phyloP scores from a whole-genome alignment of 768 basidiomycete genomes.

The Xerocomellus amylosporus region DNA sequence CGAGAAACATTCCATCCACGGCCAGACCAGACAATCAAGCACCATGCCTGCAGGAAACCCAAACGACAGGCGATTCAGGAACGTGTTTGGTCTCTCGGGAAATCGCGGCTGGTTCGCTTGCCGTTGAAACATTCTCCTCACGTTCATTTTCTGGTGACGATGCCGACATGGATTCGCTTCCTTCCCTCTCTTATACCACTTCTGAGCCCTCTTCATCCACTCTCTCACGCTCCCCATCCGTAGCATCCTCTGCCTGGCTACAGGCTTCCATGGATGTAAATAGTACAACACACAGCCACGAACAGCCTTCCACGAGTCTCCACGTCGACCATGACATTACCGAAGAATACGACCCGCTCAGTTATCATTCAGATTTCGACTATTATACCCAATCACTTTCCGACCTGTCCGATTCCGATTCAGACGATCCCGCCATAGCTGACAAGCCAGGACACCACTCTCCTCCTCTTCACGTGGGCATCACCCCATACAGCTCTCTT shows the following conservation, averaged over 20 bases:
- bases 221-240: constrained; percentile 44
- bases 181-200: constrained; percentile 32
- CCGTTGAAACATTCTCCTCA: constrained; percentile 22
- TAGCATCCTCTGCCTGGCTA: constrained; percentile 34
- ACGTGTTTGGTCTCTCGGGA: constrained; percentile 8
- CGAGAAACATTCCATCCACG: not conserved
- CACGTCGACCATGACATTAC: constrained; percentile 5
- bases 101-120: constrained; percentile 7
- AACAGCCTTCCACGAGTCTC: not conserved
- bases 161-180: constrained; percentile 34
- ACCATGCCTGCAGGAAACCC: not conserved
- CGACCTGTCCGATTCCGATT: constrained; percentile 31
- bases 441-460: constrained; percentile 4
- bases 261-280: constrained; percentile 19
- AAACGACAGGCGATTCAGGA: constrained; percentile 1
- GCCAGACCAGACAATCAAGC: not conserved
- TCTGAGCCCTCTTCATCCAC: constrained; percentile 35
- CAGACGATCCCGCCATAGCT: constrained; percentile 13
- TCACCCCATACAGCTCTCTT: constrained; percentile 23
- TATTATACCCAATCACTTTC: constrained; percentile 34
- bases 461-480: constrained; percentile 5
- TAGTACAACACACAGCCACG: constrained; percentile 15
- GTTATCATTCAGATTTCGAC: constrained; percentile 37
- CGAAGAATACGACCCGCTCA: constrained; percentile 32
- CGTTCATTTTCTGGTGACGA: constrained; percentile 23